Evolutionary conservation across 345 rosid genomes (phyloP).

Genomic region (Populus alba): DNA sequence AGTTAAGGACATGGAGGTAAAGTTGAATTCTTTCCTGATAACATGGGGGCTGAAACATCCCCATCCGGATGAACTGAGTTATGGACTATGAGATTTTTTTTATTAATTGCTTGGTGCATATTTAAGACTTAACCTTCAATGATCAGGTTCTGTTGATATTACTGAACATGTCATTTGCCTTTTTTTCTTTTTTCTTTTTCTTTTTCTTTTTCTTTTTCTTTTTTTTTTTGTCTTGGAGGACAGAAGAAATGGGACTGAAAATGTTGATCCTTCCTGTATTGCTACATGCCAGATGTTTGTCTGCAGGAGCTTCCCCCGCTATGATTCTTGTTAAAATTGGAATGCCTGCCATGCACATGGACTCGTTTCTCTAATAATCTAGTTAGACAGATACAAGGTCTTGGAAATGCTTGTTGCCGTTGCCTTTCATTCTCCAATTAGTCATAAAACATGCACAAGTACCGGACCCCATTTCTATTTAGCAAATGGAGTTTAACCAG

Average conservation of each 20-base stretch:
- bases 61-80: background rate
- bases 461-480: too few species aligned
- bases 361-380: background rate
- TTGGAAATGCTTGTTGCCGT: background rate
- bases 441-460: too few species aligned
- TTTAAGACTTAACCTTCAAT: background rate
- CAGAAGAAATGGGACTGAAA: background rate
- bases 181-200: background rate
- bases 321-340: background rate
- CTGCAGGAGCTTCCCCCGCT: background rate
- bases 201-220: background rate
- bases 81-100: background rate
- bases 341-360: background rate
- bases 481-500: too few species aligned
- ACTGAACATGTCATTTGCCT: background rate
- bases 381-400: background rate
- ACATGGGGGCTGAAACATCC: background rate
- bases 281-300: background rate
- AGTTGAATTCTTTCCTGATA: constrained; percentile 1
- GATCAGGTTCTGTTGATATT: background rate
- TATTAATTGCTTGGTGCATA: background rate
- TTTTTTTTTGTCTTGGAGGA: background rate
- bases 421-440: background rate
- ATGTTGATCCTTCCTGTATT: background rate
- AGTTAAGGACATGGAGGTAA: constrained; percentile 97